Conservation (phyloP, 768 basidiomycete species). For the Boletales sp. region DNA sequence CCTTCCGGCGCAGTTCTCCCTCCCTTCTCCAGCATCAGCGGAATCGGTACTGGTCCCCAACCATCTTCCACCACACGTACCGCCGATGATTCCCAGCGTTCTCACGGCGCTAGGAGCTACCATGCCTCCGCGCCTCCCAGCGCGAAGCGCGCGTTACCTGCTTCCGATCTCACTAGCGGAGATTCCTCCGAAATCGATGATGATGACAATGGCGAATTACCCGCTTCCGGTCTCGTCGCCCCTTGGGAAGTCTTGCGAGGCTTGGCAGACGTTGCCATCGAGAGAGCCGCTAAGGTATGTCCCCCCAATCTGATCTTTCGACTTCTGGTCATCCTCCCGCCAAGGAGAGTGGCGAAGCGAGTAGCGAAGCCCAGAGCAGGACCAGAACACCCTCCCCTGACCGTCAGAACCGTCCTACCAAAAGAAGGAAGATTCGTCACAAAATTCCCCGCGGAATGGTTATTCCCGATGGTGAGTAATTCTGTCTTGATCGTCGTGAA, state of each 20-base stretch:
- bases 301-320: neutral
- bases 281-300: conserved; percentile 72
- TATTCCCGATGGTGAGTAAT: conserved; percentile 69
- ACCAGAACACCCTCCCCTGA: conserved; percentile 72
- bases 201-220: conserved; percentile 75
- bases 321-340: conserved; percentile 9
- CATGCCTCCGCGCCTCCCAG: conserved; percentile 31
- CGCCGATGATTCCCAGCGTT: conserved; percentile 36
- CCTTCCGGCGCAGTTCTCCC: conserved; percentile 56
- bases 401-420: conserved; percentile 61
- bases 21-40: conserved; percentile 67
- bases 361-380: conserved; percentile 73
- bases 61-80: conserved; percentile 59
- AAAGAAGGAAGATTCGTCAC: conserved; percentile 70
- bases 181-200: conserved; percentile 86
- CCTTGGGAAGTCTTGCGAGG: conserved; percentile 85
- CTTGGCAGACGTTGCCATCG: conserved; percentile 76
- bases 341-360: conserved; percentile 70
- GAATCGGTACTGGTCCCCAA: conserved; percentile 44
- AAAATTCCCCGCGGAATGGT: conserved; percentile 52
- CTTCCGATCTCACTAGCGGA: conserved; percentile 70
- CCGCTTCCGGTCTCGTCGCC: conserved; percentile 77
- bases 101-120: conserved; percentile 31
- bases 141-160: conserved; percentile 59
- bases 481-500: neutral